Base-by-base conservation (phyloP, 2,329 filamentous ascomycete species). In the Paecilomyces niveus region DNA sequence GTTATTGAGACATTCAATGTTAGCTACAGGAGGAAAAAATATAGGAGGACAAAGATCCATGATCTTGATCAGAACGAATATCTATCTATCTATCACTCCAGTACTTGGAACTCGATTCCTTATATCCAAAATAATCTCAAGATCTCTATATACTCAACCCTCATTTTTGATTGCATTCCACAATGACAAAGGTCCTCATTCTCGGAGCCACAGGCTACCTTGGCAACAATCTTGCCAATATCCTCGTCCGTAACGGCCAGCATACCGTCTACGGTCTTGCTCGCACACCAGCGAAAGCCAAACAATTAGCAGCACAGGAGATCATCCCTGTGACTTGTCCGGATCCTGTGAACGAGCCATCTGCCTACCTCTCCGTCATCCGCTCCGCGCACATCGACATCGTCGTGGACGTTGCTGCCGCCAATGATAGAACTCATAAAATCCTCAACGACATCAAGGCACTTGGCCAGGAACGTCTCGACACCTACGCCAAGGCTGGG, bases 201-300 rank as follows among this genome's bases (percentile, higher is more conserved):
- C 59, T 72, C 54, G 70, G 71, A 21, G 67, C 66, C 11, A 67
- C 68, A 2, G 72, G 72, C 57, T 74, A 71, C 55, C 55, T 75
- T 10, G 73, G 73, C 53, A 58, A 61, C 29, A 53, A 61, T 1
- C 21, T 71, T 11, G 60, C 61, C 18, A 57, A 61, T 24, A 56
- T 62, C 22, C 65, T 70, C 3, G 54, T 74, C 13, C 66, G 65
- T 18, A 63, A 63, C 5, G 68, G 66, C 29, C 63, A 63, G 35
- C 65, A 76, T 57, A 67, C 63, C 7, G 74, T 76, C 51, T 76
- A 71, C 54, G 74, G 74, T 21, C 65, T 74, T 32, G 71, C 69
- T 10, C 68, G 72, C 54, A 65, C 63, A 2, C 54, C 63, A 1
- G 62, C 64, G n/a, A 76, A 74, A 62, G 71, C 68, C 8, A 60